phyloP scores from a whole-genome alignment of 2,329 filamentous ascomycete species.

The Penicillium sumatraense region DNA sequence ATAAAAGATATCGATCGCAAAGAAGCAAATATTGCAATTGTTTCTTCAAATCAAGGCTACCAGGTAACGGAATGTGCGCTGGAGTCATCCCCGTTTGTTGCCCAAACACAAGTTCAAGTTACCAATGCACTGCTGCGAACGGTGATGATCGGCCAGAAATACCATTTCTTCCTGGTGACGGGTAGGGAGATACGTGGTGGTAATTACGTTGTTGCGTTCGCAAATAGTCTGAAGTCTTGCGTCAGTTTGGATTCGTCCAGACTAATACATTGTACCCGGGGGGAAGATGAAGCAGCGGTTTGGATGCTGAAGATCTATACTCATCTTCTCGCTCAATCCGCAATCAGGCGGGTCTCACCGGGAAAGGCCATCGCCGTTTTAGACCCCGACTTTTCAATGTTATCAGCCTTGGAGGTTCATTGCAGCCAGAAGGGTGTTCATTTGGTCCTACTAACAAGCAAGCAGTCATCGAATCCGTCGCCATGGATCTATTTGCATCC shows the following conservation, averaged over 20 bases:
- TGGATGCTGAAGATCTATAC: conserved; percentile 20
- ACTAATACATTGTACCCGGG: conserved; percentile 4
- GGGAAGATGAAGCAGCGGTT: conserved; percentile 5
- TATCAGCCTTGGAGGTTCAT: conserved; percentile 14
- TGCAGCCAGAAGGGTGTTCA: conserved; percentile 15
- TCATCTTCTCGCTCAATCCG: conserved; percentile 15
- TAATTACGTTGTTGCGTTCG: neutral
- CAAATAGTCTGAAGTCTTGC: neutral
- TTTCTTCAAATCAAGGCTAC: neutral
- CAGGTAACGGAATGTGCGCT: neutral
- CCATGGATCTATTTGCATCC: conserved; percentile 25
- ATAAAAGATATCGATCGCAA: conserved; percentile 8
- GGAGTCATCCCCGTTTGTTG: neutral
- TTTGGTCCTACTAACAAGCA: conserved; percentile 22
- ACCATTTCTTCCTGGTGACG: neutral
- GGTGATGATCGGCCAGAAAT: neutral
- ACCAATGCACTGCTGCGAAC: neutral
- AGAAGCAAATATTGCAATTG: neutral
- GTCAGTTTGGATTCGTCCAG: neutral
- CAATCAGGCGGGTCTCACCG: conserved; percentile 8
- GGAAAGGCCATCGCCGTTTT: conserved; percentile 19
- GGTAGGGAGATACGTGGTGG: neutral
- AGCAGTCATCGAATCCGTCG: conserved; percentile 4
- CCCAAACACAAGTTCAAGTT: neutral
- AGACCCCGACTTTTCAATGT: conserved; percentile 24